Evolutionary conservation across 1,284 basidiomycete genomes (phyloP), one percentile per base, ranked within the genome.

Genomic region (Coniophora puteana): DNA sequence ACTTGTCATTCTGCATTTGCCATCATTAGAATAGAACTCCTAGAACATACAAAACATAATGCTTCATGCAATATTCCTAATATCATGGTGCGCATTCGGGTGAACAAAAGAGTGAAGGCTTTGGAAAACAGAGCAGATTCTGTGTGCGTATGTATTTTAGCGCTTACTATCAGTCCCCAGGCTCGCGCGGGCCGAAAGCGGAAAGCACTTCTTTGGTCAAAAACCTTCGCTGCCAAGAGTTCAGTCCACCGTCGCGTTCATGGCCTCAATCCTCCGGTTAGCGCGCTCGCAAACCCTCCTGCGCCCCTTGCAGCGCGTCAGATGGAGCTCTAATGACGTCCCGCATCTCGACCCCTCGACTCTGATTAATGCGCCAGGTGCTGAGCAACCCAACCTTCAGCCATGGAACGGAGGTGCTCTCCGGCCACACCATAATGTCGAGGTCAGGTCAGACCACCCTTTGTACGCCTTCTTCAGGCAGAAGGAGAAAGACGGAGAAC

Each of bases 401-500:
- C n/a, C 24, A 16, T 29, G 34, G 7, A 18, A 40, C 17, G 47
- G 45, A 23, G 57, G 58, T 5, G 56, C 62, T 22, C 57, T 61
- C 33, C 62, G 72, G 17, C 72, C 71, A 1, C 72, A 73, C 41
- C 54, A 72, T 18, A 61, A 62, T 26, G 55, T 76, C 33, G 32
- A 62, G 4, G 67, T 75, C 23, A 64, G 72, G 45, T 61, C 67
- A 14, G 72, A 81, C 45, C 88, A 90, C 56, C 86, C 86, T 1
- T 70, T 90, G 5, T 89, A 76, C 53, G 78, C 68, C 0, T 89
- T 90, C 60, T 90, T 90, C 62, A 69, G 85, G 46, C 70, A 69
- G 52, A 76, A 71, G 50, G 54, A 55, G 35, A 53, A 59, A 26
- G 64, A 68, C n/a, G 67, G 62, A 4, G 54, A 52, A 20, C 50